A percentile compares a stretch with the other conserved stretches of the same genome.
Conservation (phyloP, 768 basidiomycete genomes). For the Postia placenta region DNA sequence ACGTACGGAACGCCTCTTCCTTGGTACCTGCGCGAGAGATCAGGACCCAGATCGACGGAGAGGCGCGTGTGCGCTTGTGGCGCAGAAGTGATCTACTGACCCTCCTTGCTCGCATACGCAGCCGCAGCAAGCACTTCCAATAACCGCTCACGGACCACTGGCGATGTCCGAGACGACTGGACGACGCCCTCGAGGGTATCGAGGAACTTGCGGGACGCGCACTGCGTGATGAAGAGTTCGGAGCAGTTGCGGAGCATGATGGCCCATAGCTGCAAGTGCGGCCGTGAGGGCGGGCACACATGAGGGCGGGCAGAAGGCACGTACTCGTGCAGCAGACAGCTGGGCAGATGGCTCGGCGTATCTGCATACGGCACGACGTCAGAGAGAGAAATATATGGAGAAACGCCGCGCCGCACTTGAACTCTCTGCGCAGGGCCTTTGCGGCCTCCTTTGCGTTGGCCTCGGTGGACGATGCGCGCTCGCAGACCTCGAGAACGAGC, state of each 20-base stretch:
- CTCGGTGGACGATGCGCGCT: slow-evolving; percentile 70
- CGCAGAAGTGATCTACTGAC: too few species aligned
- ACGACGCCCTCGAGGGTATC: slow-evolving; percentile 76
- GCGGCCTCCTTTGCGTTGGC: slow-evolving; percentile 78
- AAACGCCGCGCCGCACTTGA: slow-evolving; percentile 51
- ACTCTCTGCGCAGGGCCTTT: slow-evolving; percentile 74
- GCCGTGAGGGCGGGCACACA: background rate
- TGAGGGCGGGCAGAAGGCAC: slow-evolving; percentile 18
- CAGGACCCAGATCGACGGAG: background rate
- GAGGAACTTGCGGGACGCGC: slow-evolving; percentile 69
- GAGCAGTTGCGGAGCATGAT: slow-evolving; percentile 83
- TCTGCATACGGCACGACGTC: slow-evolving; percentile 27
- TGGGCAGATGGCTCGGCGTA: slow-evolving; percentile 73
- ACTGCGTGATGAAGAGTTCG: slow-evolving; percentile 64
- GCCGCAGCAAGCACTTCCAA: slow-evolving; percentile 80
- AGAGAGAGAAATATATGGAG: background rate
- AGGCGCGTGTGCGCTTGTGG: too few species aligned
- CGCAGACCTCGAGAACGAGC: slow-evolving; percentile 80
- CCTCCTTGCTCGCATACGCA: slow-evolving; percentile 50
- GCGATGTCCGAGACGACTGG: slow-evolving; percentile 54
- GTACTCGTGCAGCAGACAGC: slow-evolving; percentile 68
- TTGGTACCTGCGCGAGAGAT: slow-evolving; percentile 7
- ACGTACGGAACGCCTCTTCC: slow-evolving; percentile 53
- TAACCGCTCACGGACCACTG: slow-evolving; percentile 76
- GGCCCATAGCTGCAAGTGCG: slow-evolving; percentile 66